Base-by-base conservation (phyloP, 495 filamentous ascomycete species). In the Hypoxylon perforatum region DNA sequence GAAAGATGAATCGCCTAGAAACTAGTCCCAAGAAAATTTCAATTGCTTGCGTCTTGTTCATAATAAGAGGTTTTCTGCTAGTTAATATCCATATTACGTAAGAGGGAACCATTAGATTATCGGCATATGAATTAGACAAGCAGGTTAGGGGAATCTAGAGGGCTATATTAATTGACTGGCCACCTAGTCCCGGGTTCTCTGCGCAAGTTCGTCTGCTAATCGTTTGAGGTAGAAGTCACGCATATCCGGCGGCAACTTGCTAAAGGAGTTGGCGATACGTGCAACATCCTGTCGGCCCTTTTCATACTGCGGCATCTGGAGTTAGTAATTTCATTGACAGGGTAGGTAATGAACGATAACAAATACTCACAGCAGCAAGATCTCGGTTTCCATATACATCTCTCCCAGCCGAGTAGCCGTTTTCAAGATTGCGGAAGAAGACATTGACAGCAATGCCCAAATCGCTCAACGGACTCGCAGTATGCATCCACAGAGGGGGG, bases 371-470 rank as follows among this genome's bases (percentile, higher is more conserved):
- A 9, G 90, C 90, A 39, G 89, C 87, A 38, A 97, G 71, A 76
- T 97, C 94, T 10, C 92, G 83, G 73, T 95, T 96, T 5, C 91
- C 93, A 73, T 97, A 96, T 2, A 96, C 90, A 76, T 97, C 93
- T 65, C 84, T 84, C 9, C 93, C 92, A 21, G 85, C 65, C 6
- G 92, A 86, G 76, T 97, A 96, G 2, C 85, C 87, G 12, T 76
- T 78, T 21, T 86, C 79, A 9, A 94, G 77, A 57, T 88, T 90
- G 38, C 85, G 86, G 72, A 96, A 97, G 81, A 95, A 96, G 11
- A 93, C 85, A 70, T 97, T 96, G 4, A 97, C 88, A 1, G 90
- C 90, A 5, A 96, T 80, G 66, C 91, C 92, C 30, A 86, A 67
- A 4, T 84, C 81, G 12, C 83, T 85, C 0, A 81, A 78, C 1